phyloP scores from a whole-genome alignment of 2,329 filamentous ascomycete genomes.

The Epichloe uncinata region DNA sequence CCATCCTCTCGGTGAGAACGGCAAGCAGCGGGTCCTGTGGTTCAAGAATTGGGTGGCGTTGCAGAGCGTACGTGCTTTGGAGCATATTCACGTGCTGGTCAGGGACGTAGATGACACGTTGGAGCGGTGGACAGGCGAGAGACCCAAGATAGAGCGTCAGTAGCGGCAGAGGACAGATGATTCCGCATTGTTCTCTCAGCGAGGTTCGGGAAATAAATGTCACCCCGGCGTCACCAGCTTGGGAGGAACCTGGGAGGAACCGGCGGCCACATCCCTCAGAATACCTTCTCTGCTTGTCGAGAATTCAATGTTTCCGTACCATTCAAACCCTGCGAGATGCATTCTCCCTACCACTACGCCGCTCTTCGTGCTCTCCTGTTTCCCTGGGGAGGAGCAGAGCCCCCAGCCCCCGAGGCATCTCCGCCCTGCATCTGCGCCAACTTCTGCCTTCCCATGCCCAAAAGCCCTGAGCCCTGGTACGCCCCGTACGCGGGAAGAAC shows the following conservation, averaged over 20 bases:
- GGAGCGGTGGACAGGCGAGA: constrained; percentile 38
- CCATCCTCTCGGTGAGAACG: constrained; percentile 35
- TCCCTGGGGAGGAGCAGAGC: constrained; percentile 23
- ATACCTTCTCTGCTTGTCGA: too few relatives aligned
- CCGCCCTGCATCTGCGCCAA: constrained; percentile 35
- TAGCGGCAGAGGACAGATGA: neutral
- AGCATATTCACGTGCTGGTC: constrained; percentile 76
- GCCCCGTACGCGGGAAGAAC: constrained; percentile 41
- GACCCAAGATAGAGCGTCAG: constrained; percentile 20
- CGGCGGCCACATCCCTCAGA: neutral
- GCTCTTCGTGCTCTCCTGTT: constrained; percentile 43
- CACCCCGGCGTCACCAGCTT: too few relatives aligned
- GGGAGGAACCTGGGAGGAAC: too few relatives aligned
- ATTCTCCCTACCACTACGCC: constrained; percentile 22
- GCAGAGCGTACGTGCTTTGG: constrained; percentile 76
- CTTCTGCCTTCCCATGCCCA: constrained; percentile 38
- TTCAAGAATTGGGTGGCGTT: constrained; percentile 90
- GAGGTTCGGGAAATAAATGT: neutral
- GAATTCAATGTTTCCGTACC: neutral
- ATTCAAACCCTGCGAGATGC: neutral
- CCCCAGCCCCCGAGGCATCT: constrained; percentile 10
- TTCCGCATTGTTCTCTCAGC: neutral
- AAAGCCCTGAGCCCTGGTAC: constrained; percentile 39
- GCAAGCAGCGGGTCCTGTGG: constrained; percentile 53
- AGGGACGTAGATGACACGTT: constrained; percentile 38